Base-by-base conservation (phyloP, 176 grass and related monocot genomes). In the Dactylis glomerata region DNA sequence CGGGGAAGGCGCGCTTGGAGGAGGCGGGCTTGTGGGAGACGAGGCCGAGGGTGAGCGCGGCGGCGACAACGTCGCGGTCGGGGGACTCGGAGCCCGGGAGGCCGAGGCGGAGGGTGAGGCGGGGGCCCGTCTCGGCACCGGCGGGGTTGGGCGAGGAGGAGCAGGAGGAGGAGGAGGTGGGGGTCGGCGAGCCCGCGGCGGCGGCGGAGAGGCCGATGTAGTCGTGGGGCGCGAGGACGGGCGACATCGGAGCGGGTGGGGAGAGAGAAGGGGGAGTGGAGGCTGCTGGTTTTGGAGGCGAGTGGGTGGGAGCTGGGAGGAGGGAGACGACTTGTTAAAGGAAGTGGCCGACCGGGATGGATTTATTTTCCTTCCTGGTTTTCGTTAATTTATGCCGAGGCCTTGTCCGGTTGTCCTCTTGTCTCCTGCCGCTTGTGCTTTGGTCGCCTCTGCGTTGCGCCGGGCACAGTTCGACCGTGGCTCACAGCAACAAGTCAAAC, bases 151-250 rank as follows among this genome's bases (percentile, higher is more conserved):
- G 76, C 30, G 85, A 84, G 68, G 89, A 87, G 1, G 85, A 87
- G 11, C 76, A 75, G 1, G 78, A 84, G 4, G 85, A 91, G 4
- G 89, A 80, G 0, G 89, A 50, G 75, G 84, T 23, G 24, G 88
- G 68, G 8, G 88, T 77, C 40, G 83, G 77, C 31, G 87, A 23
- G 9, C 72, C 56, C 2, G 51, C 51, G 3, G 59, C 77, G 34
- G 85, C 85, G 58, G 73, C 81, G 76, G 89, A 79, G 59, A 91
- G 89, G 76, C 89, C 89, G 85, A 84, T 87, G 85, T 91, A 87
- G 81, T 87, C 84, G 76, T 81, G 89, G 81, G 84, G 80, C 85
- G 87, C 76, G 80, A 84, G 85, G 76, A 68, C 69, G 76, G 59
- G 85, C 81, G 81, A 84, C 89, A 91, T 91, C 76, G 89, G 83